Base-by-base conservation (phyloP, 768 basidiomycete genomes). In the Tricholoma sp. region DNA sequence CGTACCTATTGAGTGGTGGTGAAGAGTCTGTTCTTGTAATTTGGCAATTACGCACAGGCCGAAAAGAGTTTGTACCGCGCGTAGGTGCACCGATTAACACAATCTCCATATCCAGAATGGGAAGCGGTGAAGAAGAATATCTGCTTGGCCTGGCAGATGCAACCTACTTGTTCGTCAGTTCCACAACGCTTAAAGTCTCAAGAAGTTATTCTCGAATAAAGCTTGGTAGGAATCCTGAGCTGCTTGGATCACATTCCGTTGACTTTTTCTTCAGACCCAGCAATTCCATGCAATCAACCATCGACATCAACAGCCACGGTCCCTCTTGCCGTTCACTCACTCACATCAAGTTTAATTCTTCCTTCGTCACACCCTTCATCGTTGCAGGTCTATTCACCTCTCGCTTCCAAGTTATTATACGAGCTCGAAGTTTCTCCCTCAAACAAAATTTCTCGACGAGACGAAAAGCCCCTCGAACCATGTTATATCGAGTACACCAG, bases 21-120 rank as follows among this genome's bases (percentile, higher is more conserved):
- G 93, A 97, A 70, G 97, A 98, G 69, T 83, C 89, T 31, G 96
- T 98, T 9, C 72, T 99, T n/a, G 95, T 98, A 37, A 88, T 96
- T 57, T 99, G 97, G 97, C 93, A 97, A 67, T 69, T 99, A 41
- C 87, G 92, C 61, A 84, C 88, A 0, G 90, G 91, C 4, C 90
- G 85, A 70, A 88, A 86, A 67, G 94, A 97, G 69, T 98, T 92
- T 67, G 83, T 98, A 1, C 94, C 97, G 31, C 84, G 97, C 52
- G 78, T 98, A 10, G 95, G 96, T 16, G 87, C 93, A 3, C 86
- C 94, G 4, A 90, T 98, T 54, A 80, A 79, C 64, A 84, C 83
- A 34, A 77, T 95, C 32, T 79, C 84, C 3, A 74, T 89, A 43
- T 79, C 78, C 6, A 81, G 76, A 53, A 67, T 71, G n/a, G 67